Base-by-base conservation (phyloP, 352 stramenopile genomes). In the Phytophthora quininea region DNA sequence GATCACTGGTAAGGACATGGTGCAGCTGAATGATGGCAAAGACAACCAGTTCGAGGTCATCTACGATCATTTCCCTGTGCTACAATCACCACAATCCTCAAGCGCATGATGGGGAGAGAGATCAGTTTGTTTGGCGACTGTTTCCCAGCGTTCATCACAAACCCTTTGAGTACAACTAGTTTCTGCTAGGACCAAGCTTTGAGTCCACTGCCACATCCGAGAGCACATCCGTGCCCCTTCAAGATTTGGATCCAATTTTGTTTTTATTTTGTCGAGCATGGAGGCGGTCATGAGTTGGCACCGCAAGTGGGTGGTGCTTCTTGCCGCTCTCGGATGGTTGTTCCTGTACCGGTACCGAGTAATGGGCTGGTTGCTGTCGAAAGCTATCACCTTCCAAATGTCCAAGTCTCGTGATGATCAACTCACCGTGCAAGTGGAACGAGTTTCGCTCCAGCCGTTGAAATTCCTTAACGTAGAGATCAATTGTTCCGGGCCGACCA, bases 271-370 rank as follows among this genome's bases (percentile, higher is more conserved):
- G 61, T 61, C 45, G 27, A 73, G 42, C 29, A 78, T 78, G 58
- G 70, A 69, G 42, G n/a, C 24, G 27, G 37, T 53, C 15, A 19
- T 58, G 14, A 73, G 70, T 3, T 91, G 84, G 84, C 79, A 89
- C 27, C 80, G 73, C 61, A 91, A 91, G 62, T 91, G 81, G 80
- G 46, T 93, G 29, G 27, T 85, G 31, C 61, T 91, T 10, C 31
- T 73, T 4, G 54, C 66, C 0, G 35, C 68, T 15, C 50, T 91
- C 7, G 56, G 69, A 30, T 84, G 71, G 73, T 42, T 81, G 29
- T 91, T 86, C 56, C 72, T 91, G 33, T 78, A 79, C 47, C 76
- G 85, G 11, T 91, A 80, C 46, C 80, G 81, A 15, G 54, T 88
- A 27, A 69, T 90, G 62, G 79, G 82, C 3, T 74, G 69, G 66